Base-by-base conservation (phyloP, 176 grass and related monocot genomes). In the Miscanthus lutarioriparius region DNA sequence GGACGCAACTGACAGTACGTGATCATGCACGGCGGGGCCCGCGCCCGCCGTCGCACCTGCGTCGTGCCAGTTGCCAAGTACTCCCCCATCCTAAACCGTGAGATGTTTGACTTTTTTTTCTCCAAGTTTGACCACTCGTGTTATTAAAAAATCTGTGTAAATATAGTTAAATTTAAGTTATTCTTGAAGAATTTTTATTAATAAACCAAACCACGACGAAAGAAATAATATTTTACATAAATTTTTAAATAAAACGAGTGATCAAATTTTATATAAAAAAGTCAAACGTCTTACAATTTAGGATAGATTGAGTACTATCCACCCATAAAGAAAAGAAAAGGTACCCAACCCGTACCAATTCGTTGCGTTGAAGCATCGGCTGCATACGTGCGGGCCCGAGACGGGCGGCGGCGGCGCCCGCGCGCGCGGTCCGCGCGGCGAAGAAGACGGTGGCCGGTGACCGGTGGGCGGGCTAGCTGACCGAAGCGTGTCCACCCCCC, bases 331-430 rank as follows among this genome's bases (percentile, higher is more conserved):
- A 36, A 69, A 11, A 43, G 25, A 43, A 43, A 8, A 63, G 53
- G 16, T 8, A 7, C 17, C 49, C 32, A 47, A 59, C 54, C 62
- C 37, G 2, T 2, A 84, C 76, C 72, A 90, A 74, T 87, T 90
- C 75, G 88, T 90, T 90, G 88, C 88, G 84, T 90, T 40, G 84
- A 90, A 90, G 88, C 88, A 90, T 83, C 88, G 11, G 84, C 80
- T 86, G 27, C 74, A 39, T 82, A 82, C 83, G 77, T 85, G 82
- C 54, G 26, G 3, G 83, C 32, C 0, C 12, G 38, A 22, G 49
- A 72, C 15, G 45, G 36, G 62, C 28, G 67, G 67, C 44, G 69
- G 74, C 64, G 59, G 7, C n/a, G 44, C 17, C 53, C 48, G 11
- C 16, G 45, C 16, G 45, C 20, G 20, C 59, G 58, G 81, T 80